Base-by-base conservation (phyloP, 805 yeast genomes). In the Zygosaccharomyces bailii region DNA sequence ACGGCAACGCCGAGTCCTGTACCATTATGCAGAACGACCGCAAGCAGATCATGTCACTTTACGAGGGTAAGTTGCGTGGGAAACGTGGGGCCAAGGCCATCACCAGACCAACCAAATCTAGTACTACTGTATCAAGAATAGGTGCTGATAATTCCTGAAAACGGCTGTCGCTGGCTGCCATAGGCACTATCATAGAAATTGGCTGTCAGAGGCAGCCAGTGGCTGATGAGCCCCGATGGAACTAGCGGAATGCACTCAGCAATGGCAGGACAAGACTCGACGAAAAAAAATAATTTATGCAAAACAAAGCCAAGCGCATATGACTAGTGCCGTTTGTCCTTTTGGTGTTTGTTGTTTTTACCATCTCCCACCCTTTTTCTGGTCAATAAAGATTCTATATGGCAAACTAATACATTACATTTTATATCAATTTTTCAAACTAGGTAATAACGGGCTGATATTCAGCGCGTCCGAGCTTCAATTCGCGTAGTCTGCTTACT, bases 1-100 rank as follows among this genome's bases (percentile, higher is more conserved):
- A 62, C 48, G 66, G 67, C 4, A 52, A 51, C 29, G 62, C 58
- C 25, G 67, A 62, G 42, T 51, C 65, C 1, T 54, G 57, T 18
- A 43, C 51, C 13, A 39, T 49, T 10, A 48, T 63, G 27, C 47
- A 46, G 19, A 45, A 44, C 42, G 59, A 73, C 24, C 50, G 43
- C 24, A 52, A 49, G n/a, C 44, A 44, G 24, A 71, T 48, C 4
- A 36, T 50, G 34, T 21, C 48, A 13, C 34, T 54, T 11, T 50
- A 55, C 27, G 46, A 48, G 16, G 43, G 32, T 11, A 35, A 23
- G 33, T 23, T 41, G 20, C 20, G 23, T 25, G 23, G 23, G 9
- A 25, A 37, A 17, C 33, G 23, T 9, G 30, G 24, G 9, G 30
- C 30, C 24, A 25, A 24, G 32, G 33, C 40, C 32, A 14, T 18